These are phyloP conservation scores for Rasamsonia emersonii DNA, from an alignment of 2,329 filamentous ascomycete genomes.

Conservation along the genomic window DNA sequence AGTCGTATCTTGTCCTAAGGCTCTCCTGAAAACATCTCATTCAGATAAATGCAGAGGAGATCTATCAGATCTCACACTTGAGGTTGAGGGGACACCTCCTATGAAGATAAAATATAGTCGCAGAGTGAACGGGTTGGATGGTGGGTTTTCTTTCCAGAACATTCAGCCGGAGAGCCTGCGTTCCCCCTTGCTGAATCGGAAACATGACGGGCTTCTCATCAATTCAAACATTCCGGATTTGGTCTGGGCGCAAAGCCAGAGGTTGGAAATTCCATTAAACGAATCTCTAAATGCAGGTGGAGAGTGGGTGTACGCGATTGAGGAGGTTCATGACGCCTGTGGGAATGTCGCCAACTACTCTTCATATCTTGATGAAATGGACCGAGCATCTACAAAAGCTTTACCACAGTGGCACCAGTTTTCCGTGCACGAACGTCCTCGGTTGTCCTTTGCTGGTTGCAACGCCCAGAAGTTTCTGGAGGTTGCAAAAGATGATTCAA, in stretches of 20 bases:
- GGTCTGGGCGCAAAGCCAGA: conserved; percentile 71
- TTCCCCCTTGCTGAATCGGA: conserved; percentile 63
- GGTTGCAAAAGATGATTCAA: conserved; percentile 64
- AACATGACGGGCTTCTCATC: conserved; percentile 50
- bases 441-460: conserved; percentile 62
- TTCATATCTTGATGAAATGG: conserved; percentile 55
- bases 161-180: conserved; percentile 80
- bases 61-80: conserved; percentile 72
- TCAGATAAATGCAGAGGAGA: conserved; percentile 74
- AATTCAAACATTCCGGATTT: conserved; percentile 44
- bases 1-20: conserved; percentile 77
- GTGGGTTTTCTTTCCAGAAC: conserved; percentile 83
- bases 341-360: conserved; percentile 76
- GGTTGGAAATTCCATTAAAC: conserved; percentile 73
- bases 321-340: conserved; percentile 84
- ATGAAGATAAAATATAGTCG: conserved; percentile 89
- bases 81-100: conserved; percentile 81
- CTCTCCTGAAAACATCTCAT: conserved; percentile 57
- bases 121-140: conserved; percentile 72
- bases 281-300: conserved; percentile 76
- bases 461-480: conserved; percentile 73
- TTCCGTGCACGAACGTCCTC: conserved; percentile 77
- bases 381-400: conserved; percentile 49
- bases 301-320: conserved; percentile 80
- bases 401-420: conserved; percentile 67